phyloP scores from a whole-genome alignment of 768 basidiomycete genomes.

The Boletus fagicola region DNA sequence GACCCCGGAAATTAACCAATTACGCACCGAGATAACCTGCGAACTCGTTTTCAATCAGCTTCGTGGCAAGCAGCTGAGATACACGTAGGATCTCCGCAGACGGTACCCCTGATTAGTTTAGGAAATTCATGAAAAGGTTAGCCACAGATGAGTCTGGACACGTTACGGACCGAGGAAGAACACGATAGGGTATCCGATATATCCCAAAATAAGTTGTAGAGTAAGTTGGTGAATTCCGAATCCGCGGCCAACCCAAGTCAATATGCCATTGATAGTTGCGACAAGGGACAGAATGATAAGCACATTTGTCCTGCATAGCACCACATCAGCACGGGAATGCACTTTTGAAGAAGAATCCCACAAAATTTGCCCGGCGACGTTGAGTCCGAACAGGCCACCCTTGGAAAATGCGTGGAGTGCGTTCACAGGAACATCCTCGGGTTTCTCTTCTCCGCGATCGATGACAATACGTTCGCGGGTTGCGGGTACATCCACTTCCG shows the following conservation, averaged over 20 bases:
- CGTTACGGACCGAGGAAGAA: slow-evolving; percentile 57
- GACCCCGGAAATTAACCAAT: not conserved
- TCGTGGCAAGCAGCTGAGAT: slow-evolving; percentile 78
- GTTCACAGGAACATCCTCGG: slow-evolving; percentile 62
- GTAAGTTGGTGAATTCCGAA: slow-evolving; percentile 83
- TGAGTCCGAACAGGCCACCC: slow-evolving; percentile 80
- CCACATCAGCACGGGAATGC: slow-evolving; percentile 8
- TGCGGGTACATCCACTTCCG: slow-evolving; percentile 82
- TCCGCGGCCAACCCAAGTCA: slow-evolving; percentile 86
- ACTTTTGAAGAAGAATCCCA: slow-evolving; percentile 34
- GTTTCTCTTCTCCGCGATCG: slow-evolving; percentile 66
- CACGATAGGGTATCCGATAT: slow-evolving; percentile 84
- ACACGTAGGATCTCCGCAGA: slow-evolving; percentile 78
- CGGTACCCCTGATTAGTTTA: slow-evolving; percentile 62
- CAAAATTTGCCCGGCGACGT: slow-evolving; percentile 87
- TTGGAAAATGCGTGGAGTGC: slow-evolving; percentile 86
- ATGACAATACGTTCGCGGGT: slow-evolving; percentile 80
- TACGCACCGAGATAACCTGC: slow-evolving; percentile 58
- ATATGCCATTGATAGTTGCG: slow-evolving; percentile 75
- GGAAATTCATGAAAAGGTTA: slow-evolving; percentile 3
- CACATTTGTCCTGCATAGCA: slow-evolving; percentile 62
- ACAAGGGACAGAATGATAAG: slow-evolving; percentile 83
- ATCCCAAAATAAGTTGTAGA: slow-evolving; percentile 79
- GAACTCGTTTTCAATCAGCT: slow-evolving; percentile 87
- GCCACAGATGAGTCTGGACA: not conserved